These are phyloP conservation scores for Nectriaceae sp. DNA, from an alignment of 2,329 filamentous ascomycete genomes.

Conservation along the genomic window DNA sequence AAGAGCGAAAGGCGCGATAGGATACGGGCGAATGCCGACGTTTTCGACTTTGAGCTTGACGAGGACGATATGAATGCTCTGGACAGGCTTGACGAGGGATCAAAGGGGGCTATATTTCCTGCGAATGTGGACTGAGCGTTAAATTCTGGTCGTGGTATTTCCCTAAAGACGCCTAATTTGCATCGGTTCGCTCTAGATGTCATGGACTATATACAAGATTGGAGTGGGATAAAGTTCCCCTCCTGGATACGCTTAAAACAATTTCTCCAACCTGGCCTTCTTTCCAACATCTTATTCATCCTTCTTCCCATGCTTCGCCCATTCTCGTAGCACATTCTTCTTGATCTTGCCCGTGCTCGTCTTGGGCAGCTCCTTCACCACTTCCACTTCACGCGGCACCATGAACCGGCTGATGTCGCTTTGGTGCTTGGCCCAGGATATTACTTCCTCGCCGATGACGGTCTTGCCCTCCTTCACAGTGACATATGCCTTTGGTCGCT, in stretches of 20 bases:
- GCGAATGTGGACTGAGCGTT: constrained; percentile 26
- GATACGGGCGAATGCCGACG: constrained; percentile 61
- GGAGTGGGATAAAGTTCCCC: neutral
- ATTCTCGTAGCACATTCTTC: constrained; percentile 90
- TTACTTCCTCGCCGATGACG: constrained; percentile 60
- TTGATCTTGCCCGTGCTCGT: constrained; percentile 95
- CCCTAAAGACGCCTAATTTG: neutral
- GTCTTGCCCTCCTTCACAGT: constrained; percentile 71
- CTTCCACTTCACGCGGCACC: constrained; percentile 72
- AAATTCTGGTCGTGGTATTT: constrained; percentile 2
- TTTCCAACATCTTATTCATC: constrained; percentile 2
- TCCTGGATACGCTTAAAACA: neutral
- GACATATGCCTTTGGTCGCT: constrained; percentile 91
- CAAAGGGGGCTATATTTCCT: constrained; percentile 32
- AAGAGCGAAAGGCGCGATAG: constrained; percentile 63
- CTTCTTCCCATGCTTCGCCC: constrained; percentile 55
- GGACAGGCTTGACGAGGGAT: constrained; percentile 32
- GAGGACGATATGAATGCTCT: constrained; percentile 54
- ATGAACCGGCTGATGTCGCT: constrained; percentile 89
- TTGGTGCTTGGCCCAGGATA: constrained; percentile 81
- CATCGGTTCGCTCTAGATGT: constrained; percentile 5
- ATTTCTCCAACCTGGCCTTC: neutral
- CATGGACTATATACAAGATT: constrained; percentile 7
- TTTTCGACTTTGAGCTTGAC: constrained; percentile 61
- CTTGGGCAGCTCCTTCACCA: constrained; percentile 89